Base-by-base conservation (phyloP, 2,329 filamentous ascomycete genomes). In the Zasmidium citrigriseum region DNA sequence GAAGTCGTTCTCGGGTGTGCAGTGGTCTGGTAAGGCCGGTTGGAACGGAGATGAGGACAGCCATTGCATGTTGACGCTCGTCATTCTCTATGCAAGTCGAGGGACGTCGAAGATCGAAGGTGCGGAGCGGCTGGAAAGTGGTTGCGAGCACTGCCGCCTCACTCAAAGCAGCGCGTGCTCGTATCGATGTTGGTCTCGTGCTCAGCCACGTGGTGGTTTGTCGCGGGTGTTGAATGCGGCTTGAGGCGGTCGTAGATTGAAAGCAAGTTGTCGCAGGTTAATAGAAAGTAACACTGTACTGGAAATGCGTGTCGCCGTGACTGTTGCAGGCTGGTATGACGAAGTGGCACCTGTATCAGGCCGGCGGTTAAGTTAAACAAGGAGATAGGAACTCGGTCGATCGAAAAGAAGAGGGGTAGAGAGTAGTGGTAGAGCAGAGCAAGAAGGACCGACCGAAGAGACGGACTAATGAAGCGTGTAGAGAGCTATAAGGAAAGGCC, bases 1-100 rank as follows among this genome's bases (percentile, higher is more conserved):
- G 67, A 88, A 82, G 44, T 80, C 77, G 64, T 79, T 84, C 2
- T 81, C 78, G 12, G 86, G 86, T 60, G 83, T 78, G 76, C 86
- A 89, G 70, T 85, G 81, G 3, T 77, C 76, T 21, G 86, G 85
- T 58, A 87, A 74, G 20, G 76, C 67, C 12, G 76, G 75, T 52
- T 73, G 58, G 57, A 73, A 65, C 48, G 55, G 46, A 45, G 55
- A 29, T 18, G 52, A 29, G 24, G 62, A 47, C 23, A 62, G 61
- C 69, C 68, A 73, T 70, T 63, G 59, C 68, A 71, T 71, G 34
- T 41, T 41, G 34, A 16, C 34, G 34, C 4, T n/a, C 34, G 34
- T 16, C 34, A n/a, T n/a, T 9, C 34, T 9, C 4, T 45, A 51
- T 62, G 60, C 16, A 46, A 38, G 23, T 50, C 21, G 20, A 46